These are phyloP conservation scores for Geotrichum restrictum DNA, from an alignment of 1,139 yeast genomes.

Conservation along the genomic window DNA sequence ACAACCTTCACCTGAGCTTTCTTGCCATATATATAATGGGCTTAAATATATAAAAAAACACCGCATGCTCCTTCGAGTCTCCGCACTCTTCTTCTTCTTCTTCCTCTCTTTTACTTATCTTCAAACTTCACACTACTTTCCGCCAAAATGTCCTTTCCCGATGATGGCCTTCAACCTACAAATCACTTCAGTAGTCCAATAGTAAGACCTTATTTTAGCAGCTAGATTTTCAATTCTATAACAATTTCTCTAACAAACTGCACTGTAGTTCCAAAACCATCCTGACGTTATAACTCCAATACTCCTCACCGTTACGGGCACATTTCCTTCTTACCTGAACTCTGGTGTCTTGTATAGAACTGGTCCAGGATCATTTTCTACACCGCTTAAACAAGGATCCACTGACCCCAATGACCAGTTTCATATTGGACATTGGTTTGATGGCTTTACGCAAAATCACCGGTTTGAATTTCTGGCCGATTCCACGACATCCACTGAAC, in stretches of 20 bases:
- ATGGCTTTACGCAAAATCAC: conserved; percentile 25
- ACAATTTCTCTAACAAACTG: too few species aligned
- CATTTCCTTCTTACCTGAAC: conserved; percentile 12
- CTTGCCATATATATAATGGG: too few species aligned
- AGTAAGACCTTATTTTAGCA: not conserved
- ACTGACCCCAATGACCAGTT: conserved; percentile 5
- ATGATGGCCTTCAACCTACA: too few species aligned
- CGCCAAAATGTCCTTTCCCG: too few species aligned
- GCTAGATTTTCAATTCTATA: not conserved
- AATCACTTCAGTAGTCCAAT: not conserved
- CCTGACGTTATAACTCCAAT: conserved; percentile 7
- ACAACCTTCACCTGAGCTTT: too few species aligned
- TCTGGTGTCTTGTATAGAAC: conserved; percentile 15
- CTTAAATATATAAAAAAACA: too few species aligned
- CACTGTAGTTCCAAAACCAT: conserved; percentile 9
- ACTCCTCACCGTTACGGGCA: conserved; percentile 2
- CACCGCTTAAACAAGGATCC: conserved; percentile 1
- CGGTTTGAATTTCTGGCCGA: conserved; percentile 18
- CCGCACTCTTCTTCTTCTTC: too few species aligned
- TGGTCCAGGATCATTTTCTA: conserved; percentile 17
- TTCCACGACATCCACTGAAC: not conserved
- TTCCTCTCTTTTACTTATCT: too few species aligned
- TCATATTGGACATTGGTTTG: conserved; percentile 23
- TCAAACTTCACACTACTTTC: too few species aligned
- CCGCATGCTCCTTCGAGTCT: too few species aligned